Evolutionary conservation across 148 eudicot genomes (phyloP).

Genomic region (Arbutus unedo): DNA sequence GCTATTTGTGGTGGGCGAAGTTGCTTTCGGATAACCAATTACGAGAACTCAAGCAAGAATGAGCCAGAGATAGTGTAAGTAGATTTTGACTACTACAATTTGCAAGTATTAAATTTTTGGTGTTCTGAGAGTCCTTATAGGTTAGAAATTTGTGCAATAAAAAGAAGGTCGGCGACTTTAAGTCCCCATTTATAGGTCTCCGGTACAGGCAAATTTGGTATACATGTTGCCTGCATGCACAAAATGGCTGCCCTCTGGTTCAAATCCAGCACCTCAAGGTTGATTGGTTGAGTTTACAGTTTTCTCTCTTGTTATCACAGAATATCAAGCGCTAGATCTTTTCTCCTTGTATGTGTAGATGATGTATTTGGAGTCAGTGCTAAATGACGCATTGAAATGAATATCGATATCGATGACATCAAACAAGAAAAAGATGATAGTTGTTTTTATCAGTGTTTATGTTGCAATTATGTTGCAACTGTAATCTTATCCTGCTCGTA

Average conservation of each 20-base stretch:
- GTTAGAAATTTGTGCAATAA: not conserved
- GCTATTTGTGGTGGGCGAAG: conserved; percentile 67
- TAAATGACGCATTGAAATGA: conserved; percentile 6
- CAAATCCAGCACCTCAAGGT: not conserved
- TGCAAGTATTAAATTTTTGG: not conserved
- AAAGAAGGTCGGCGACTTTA: not conserved
- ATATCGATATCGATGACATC: not conserved
- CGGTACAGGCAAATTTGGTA: not conserved
- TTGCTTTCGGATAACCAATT: conserved; percentile 77
- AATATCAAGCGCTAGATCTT: not conserved
- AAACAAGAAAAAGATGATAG: not conserved
- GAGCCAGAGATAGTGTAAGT: conserved; percentile 73
- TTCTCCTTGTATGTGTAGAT: conserved; percentile 2
- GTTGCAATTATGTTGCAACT: not conserved
- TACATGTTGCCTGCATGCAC: not conserved
- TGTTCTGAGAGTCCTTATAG: not conserved
- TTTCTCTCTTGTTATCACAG: not conserved
- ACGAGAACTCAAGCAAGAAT: conserved; percentile 46
- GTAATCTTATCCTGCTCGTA: not conserved
- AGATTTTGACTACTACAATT: conserved; percentile 13
- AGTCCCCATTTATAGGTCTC: not conserved
- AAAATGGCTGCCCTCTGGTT: not conserved
- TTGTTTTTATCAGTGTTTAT: not conserved
- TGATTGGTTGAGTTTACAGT: not conserved
- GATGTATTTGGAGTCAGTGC: not conserved